Conservation (phyloP, 2,329 filamentous ascomycete species). For the Xylaria sp. region DNA sequence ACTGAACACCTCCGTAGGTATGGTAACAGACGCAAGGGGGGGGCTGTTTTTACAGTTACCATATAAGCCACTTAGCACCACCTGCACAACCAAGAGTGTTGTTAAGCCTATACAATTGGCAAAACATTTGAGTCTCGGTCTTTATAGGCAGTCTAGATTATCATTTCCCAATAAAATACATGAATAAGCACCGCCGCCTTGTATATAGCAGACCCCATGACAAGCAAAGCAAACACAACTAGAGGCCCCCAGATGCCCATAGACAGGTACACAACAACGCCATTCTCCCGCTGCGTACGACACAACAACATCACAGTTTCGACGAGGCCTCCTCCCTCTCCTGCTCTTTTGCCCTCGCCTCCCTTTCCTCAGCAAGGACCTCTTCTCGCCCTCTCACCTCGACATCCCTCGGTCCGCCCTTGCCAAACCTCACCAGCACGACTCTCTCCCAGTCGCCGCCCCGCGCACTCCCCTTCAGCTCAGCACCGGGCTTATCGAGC, state of each 20-base stretch:
- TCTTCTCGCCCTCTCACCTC: conserved; percentile 64
- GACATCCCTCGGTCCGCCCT: conserved; percentile 62
- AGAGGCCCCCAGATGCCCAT: neutral
- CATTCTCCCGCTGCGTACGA: neutral
- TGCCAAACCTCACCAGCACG: conserved; percentile 64
- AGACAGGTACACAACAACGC: neutral
- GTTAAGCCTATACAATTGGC: neutral
- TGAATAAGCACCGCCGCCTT: neutral
- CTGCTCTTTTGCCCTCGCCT: conserved; percentile 35
- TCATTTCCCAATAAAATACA: neutral
- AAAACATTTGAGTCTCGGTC: neutral
- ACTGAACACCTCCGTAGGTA: too few relatives aligned
- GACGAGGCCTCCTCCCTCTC: conserved; percentile 11
- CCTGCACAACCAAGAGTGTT: neutral
- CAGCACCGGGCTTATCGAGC: conserved; percentile 67
- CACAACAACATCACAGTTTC: conserved; percentile 26
- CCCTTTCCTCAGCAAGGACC: conserved; percentile 58
- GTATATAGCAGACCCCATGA: neutral
- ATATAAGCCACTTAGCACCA: neutral
- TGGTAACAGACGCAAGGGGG: neutral
- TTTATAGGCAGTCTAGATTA: neutral
- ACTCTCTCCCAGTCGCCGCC: conserved; percentile 69
- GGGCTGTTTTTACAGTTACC: conserved; percentile 2
- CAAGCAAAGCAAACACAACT: neutral
- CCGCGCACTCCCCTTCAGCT: conserved; percentile 59